These are phyloP conservation scores for Lojkania enalia DNA, from an alignment of 2,329 filamentous ascomycete species.

Conservation along the genomic window DNA sequence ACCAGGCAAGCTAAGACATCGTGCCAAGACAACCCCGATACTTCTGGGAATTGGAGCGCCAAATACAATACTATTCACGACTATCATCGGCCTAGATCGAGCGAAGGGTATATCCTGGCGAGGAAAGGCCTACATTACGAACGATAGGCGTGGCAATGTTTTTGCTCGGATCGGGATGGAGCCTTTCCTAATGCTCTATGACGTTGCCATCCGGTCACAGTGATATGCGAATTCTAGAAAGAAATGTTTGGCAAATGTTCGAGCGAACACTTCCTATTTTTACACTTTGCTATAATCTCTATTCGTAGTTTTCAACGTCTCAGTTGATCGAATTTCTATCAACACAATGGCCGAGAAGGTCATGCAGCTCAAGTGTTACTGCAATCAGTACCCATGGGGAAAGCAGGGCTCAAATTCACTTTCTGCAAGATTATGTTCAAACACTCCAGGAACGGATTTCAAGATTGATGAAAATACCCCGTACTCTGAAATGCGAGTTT, in stretches of 20 bases:
- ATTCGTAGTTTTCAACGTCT: no score
- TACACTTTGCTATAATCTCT: no score
- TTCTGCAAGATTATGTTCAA: conserved; percentile 65
- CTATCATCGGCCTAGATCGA: no score
- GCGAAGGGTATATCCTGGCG: no score
- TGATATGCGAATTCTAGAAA: not conserved
- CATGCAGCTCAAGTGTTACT: conserved; percentile 58
- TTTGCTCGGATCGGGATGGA: no score
- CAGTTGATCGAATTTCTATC: no score
- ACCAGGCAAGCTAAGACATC: not conserved
- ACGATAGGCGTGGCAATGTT: no score
- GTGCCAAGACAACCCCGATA: not conserved
- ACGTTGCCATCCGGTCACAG: not conserved
- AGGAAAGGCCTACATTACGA: no score
- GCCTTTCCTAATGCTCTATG: no score
- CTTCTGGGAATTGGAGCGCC: no score
- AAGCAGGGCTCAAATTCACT: conserved; percentile 68
- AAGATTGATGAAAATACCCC: conserved; percentile 64
- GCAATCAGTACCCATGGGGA: conserved; percentile 71
- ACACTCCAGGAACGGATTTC: conserved; percentile 66
- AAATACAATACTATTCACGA: no score
- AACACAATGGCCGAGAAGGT: conserved; percentile 54
- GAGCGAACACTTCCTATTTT: not conserved
- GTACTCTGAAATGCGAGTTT: conserved; percentile 63
- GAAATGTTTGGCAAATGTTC: no score